Base-by-base conservation (phyloP, 2,329 filamentous ascomycete species). In the Fusarium sp. region DNA sequence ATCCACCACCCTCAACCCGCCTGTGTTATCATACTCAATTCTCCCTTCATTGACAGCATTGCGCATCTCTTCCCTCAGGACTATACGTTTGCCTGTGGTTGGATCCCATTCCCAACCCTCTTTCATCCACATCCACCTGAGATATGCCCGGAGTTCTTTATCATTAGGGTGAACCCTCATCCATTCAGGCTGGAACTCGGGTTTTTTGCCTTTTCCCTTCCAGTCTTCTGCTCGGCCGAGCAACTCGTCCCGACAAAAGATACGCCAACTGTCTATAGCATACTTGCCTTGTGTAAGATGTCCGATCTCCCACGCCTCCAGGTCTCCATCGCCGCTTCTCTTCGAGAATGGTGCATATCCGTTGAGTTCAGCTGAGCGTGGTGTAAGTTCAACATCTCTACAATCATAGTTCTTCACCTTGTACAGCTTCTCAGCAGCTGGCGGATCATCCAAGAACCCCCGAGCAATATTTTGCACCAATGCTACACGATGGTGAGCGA, bases 91-190 rank as follows among this genome's bases (percentile, higher is more conserved):
- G 2, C 93, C 94, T 0, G 91, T 94, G 28, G 82, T 78, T 3
- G 89, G 88, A 80, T 97, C 87, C 93, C 93, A 97, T 42, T 89
- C 84, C 87, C 90, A 95, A 0, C 93, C 93, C 74, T 97, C 92
- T 47, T 90, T 89, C 81, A 96, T 87, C 94, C 94, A 97, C 88
- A 94, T 93, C 94, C 94, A 98, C 41, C 91, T 86, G 75, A 98
- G 80, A 80, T 90, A 97, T 0, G 93, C 93, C 45, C 92, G 86
- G n/a, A 98, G 82, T 79, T 98, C 94, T 80, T 97, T 98, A 79
- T 98, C 94, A 45, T 85, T 82, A 0, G 94, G 93, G 50, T 92
- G 77, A 2, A 97, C 93, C 5, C 93, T 87, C 86, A 94, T 96
- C 94, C 94, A 98, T 79, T 98, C 94, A 0, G 93, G 93, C 73